phyloP scores from a whole-genome alignment of 148 eudicot species.

The Mesembryanthemum crystallinum region DNA sequence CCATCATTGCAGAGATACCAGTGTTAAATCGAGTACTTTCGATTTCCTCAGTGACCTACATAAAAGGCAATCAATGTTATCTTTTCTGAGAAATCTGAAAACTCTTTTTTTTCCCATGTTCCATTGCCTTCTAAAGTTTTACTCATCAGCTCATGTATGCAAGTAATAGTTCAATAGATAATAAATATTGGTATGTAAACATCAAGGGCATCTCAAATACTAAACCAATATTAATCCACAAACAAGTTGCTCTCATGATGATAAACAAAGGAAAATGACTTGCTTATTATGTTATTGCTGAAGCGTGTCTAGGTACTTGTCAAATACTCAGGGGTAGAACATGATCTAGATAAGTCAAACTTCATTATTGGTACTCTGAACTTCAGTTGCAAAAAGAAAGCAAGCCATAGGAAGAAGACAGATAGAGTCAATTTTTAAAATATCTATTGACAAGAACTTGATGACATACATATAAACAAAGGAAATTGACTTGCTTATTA shows the following conservation, averaged over 20 bases:
- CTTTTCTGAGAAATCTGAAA: neutral
- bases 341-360: neutral
- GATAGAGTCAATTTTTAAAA: too few species aligned
- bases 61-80: slow-evolving; percentile 11
- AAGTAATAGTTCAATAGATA: neutral
- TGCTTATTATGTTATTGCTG: neutral
- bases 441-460: too few species aligned
- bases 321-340: neutral
- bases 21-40: slow-evolving; percentile 96
- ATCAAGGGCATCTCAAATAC: neutral
- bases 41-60: slow-evolving; percentile 83
- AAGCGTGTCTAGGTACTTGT: neutral
- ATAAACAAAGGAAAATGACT: neutral
- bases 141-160: neutral
- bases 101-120: neutral
- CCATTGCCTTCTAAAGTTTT: neutral
- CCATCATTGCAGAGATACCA: slow-evolving; percentile 99
- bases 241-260: neutral
- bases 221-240: neutral
- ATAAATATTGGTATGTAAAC: neutral
- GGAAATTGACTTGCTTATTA: too few species aligned
- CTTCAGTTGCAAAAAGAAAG: neutral
- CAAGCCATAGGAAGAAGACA: neutral
- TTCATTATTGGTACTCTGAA: neutral
- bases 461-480: neutral